Evolutionary conservation across 257 asterid genomes (phyloP).

Genomic region (Gynochthodes officinalis): DNA sequence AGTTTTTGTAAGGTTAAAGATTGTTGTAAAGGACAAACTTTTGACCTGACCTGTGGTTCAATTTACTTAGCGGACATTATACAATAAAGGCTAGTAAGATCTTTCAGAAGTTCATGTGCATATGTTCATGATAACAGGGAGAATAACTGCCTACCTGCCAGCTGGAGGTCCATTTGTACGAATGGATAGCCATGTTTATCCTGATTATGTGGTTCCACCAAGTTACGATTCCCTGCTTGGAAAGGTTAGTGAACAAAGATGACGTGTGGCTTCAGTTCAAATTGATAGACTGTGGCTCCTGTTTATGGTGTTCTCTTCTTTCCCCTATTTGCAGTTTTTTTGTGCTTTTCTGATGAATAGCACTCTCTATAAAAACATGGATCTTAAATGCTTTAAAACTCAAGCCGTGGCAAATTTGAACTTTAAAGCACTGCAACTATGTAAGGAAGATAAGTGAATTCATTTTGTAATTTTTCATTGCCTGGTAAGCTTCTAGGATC

Average conservation of each 20-base stretch:
- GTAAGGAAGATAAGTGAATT: background rate
- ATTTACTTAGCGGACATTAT: background rate
- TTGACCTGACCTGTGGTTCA: background rate
- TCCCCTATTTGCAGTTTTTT: background rate
- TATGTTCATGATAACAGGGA: conserved; percentile 51
- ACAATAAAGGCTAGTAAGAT: background rate
- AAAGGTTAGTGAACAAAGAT: conserved; percentile 48
- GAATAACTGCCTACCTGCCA: conserved; percentile 90
- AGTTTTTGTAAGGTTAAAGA: background rate
- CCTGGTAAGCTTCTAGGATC: background rate
- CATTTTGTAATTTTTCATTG: background rate
- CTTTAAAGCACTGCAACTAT: background rate
- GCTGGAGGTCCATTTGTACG: conserved; percentile 98
- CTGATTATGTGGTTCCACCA: conserved; percentile 98
- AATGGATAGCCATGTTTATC: conserved; percentile 99
- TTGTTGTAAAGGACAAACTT: background rate
- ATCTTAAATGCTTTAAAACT: background rate
- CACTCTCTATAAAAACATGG: background rate
- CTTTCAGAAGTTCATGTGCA: conserved; percentile 11
- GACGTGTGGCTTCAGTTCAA: background rate
- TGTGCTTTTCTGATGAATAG: background rate
- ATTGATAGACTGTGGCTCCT: background rate
- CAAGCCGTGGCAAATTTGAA: too few relatives aligned
- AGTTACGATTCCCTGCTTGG: conserved; percentile 98
- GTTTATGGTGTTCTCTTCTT: background rate